A percentile compares a stretch with the other conserved stretches of the same genome.
These are phyloP conservation scores for Corniculantispora saksenae DNA, from an alignment of 2,329 filamentous ascomycete species.

Conservation along the genomic window DNA sequence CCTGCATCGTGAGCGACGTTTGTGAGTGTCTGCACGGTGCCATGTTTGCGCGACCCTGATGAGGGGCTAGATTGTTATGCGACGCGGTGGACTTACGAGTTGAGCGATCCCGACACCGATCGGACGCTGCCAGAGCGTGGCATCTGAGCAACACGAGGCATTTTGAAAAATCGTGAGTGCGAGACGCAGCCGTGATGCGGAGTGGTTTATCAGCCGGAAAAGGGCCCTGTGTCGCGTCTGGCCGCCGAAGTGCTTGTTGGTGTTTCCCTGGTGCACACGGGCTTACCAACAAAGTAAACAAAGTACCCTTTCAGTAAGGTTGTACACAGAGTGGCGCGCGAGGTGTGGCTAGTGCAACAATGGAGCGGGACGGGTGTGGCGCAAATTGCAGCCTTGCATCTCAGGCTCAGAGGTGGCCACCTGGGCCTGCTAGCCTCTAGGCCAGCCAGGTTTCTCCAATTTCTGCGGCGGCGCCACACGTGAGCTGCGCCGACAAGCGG, in stretches of 20 bases:
- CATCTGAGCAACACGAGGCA: conserved; percentile 60
- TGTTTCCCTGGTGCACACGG: conserved; percentile 5
- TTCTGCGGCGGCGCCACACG: not conserved
- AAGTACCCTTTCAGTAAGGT: conserved; percentile 20
- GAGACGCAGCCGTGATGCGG: not conserved
- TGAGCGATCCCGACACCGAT: conserved; percentile 46
- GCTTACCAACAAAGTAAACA: conserved; percentile 21
- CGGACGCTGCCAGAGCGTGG: conserved; percentile 50
- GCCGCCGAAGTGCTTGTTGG: conserved; percentile 4
- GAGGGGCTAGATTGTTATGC: conserved; percentile 23
- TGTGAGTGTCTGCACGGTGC: not conserved
- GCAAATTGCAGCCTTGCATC: not conserved
- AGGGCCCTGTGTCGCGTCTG: conserved; percentile 15
- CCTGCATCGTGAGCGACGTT: conserved; percentile 45
- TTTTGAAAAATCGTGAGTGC: conserved; percentile 32
- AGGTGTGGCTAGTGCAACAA: conserved; percentile 13
- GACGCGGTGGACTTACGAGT: conserved; percentile 16
- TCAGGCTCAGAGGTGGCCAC: not conserved
- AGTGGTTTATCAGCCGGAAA: not conserved
- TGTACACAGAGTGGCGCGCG: conserved; percentile 1
- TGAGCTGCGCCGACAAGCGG: conserved; percentile 6
- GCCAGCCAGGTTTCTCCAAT: not conserved
- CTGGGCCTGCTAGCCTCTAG: not conserved
- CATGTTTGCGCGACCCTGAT: conserved; percentile 19
- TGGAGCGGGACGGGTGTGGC: not conserved